A percentile compares a stretch with the other conserved stretches of the same genome.
Conservation (phyloP, 768 basidiomycete species). For the Gelatoporia subvermispora region DNA sequence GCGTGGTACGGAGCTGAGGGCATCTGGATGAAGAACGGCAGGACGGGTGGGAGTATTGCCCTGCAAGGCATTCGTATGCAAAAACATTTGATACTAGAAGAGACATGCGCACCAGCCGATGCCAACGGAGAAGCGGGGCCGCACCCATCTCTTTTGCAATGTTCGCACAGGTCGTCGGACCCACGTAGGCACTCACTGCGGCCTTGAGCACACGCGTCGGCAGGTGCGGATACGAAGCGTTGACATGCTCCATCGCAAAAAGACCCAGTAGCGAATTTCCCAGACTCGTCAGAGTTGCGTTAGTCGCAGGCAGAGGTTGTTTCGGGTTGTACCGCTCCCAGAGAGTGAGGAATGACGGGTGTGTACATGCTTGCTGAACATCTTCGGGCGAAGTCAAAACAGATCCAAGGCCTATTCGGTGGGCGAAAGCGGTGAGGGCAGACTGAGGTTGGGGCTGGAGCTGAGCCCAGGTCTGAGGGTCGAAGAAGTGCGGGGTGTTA, state of each 20-base stretch:
- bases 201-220: constrained; percentile 90
- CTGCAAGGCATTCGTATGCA: constrained; percentile 23
- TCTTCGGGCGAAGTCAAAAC: constrained; percentile 49
- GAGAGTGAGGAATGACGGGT: constrained; percentile 59
- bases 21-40: constrained; percentile 72
- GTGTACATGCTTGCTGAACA: constrained; percentile 75
- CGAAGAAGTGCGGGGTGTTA: constrained; percentile 36
- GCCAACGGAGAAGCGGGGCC: constrained; percentile 74
- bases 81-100: not conserved
- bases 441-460: constrained; percentile 69
- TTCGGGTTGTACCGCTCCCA: constrained; percentile 54
- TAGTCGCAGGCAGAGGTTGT: constrained; percentile 53
- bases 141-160: constrained; percentile 87
- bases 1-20: constrained; percentile 82
- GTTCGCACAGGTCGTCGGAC: constrained; percentile 74
- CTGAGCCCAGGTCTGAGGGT: constrained; percentile 63
- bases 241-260: constrained; percentile 81
- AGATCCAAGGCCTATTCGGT: constrained; percentile 66
- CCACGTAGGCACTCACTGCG: constrained; percentile 88
- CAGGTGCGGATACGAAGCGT: constrained; percentile 80
- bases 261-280: constrained; percentile 90
- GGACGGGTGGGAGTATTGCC: constrained; percentile 42
- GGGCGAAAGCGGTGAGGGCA: constrained; percentile 69
- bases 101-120: constrained; percentile 54
- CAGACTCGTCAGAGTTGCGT: constrained; percentile 67